Evolutionary conservation across 2,329 filamentous ascomycete genomes (phyloP), one percentile per base, ranked within the genome.

Genomic region (Aspergillus uvarum): DNA sequence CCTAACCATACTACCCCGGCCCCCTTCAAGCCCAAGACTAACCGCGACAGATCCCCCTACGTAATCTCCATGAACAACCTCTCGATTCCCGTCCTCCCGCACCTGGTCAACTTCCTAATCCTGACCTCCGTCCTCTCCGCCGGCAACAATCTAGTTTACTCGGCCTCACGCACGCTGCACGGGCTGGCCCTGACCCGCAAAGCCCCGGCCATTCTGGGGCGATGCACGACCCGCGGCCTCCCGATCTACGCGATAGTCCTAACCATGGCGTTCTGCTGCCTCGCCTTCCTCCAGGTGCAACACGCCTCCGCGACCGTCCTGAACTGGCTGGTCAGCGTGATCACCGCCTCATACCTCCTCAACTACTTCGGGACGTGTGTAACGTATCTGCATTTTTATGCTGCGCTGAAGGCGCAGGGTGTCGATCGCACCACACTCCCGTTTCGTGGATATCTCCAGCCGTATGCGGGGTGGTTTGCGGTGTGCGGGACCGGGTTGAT

Each of bases 231-330:
- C 50, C 78, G 76, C 14, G 88, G 89, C 50, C 86, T 93, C 0
- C 90, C 90, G 0, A 82, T 90, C 65, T 89, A 87, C 72, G 89
- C 87, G 67, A 88, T 92, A 38, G 59, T 74, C 1, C 74, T 86
- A 21, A 87, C 89, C 1, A 81, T 90, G 51, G 74, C 83, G 3
- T 86, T 93, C 65, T 84, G 87, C 2, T 77, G 90, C 12, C 79
- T 94, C 2, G 84, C 87, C 1, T 93, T 91, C 74, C 78, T 92
- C n/a, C 87, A 91, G 72, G 80, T 92, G 11, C 86, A 83, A 12
- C 79, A 83, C 57, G 81, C 80, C 59, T 83, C 86, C 0, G 83
- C 88, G 8, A 84, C 85, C 12, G 89, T 91, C 0, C 79, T 92
- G 72, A 67, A 64, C 51, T 75, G 73, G 73, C 66, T 76, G 3